These are phyloP conservation scores for Fusarium musae DNA, from an alignment of 2,329 filamentous ascomycete species.

Conservation along the genomic window DNA sequence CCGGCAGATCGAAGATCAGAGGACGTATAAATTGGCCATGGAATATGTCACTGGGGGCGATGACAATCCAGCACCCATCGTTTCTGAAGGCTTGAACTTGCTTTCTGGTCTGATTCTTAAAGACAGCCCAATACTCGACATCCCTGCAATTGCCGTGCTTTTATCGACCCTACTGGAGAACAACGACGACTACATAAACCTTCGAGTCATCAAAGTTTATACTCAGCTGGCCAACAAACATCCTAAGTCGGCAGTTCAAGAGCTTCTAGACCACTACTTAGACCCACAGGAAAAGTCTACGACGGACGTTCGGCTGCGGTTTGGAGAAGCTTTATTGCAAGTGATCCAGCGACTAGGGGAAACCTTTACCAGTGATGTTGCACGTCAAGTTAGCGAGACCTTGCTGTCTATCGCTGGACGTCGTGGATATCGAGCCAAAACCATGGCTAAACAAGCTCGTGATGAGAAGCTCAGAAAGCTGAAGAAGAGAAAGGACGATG, in stretches of 20 bases:
- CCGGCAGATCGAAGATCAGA: conserved; percentile 68
- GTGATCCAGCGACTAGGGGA: conserved; percentile 70
- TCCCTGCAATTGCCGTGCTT: conserved; percentile 72
- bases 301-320: conserved; percentile 73
- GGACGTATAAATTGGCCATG: conserved; percentile 70
- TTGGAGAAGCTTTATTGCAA: conserved; percentile 74
- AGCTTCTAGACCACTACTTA: conserved; percentile 74
- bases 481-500: conserved; percentile 60
- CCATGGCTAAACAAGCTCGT: conserved; percentile 64
- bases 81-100: conserved; percentile 71
- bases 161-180: conserved; percentile 73
- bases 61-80: conserved; percentile 74
- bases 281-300: conserved; percentile 68
- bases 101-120: conserved; percentile 66
- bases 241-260: conserved; percentile 68
- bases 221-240: conserved; percentile 70
- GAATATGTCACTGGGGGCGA: conserved; percentile 68
- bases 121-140: conserved; percentile 69
- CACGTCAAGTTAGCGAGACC: conserved; percentile 64
- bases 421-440: conserved; percentile 69
- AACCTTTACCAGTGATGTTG: conserved; percentile 65
- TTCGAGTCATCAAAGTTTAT: conserved; percentile 74
- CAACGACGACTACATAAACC: conserved; percentile 76
- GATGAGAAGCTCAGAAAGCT: conserved; percentile 60
- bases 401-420: conserved; percentile 73